Evolutionary conservation across 192 early-diverging fungal genomes (phyloP).

Genomic region (Linnemannia exigua): DNA sequence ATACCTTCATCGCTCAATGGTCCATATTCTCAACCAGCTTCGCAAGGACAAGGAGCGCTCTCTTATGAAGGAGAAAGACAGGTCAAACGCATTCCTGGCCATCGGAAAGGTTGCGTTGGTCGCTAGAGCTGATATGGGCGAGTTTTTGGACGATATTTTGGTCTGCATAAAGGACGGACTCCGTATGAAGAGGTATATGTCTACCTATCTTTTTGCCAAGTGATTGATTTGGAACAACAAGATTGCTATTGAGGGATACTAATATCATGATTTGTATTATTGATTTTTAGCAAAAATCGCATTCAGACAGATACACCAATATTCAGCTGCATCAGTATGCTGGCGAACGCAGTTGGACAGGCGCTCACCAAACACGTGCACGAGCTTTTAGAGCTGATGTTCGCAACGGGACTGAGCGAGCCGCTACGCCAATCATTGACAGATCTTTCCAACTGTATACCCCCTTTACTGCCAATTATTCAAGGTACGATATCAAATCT

Average conservation of each 20-base stretch:
- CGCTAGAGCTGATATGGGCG: constrained; percentile 82
- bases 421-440: constrained; percentile 84
- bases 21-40: constrained; percentile 79
- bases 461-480: constrained; percentile 84
- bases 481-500: constrained; percentile 75
- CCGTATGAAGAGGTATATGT: constrained; percentile 70
- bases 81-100: constrained; percentile 78
- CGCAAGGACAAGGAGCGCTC: constrained; percentile 79
- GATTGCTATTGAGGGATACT: neutral
- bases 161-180: constrained; percentile 83
- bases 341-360: constrained; percentile 92
- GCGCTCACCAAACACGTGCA: constrained; percentile 90
- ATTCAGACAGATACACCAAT: constrained; percentile 74
- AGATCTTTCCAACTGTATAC: constrained; percentile 85
- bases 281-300: constrained; percentile 58
- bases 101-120: constrained; percentile 89
- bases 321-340: constrained; percentile 89
- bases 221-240: neutral
- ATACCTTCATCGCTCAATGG: constrained; percentile 80
- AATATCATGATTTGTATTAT: constrained; percentile 3
- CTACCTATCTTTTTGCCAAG: neutral
- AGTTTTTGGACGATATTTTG: constrained; percentile 84
- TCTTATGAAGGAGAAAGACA: constrained; percentile 54
- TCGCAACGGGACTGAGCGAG: constrained; percentile 87
- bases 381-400: constrained; percentile 93